Evolutionary conservation across 2,329 filamentous ascomycete species (phyloP).

Genomic region (Trichoderma atrobrunneum): DNA sequence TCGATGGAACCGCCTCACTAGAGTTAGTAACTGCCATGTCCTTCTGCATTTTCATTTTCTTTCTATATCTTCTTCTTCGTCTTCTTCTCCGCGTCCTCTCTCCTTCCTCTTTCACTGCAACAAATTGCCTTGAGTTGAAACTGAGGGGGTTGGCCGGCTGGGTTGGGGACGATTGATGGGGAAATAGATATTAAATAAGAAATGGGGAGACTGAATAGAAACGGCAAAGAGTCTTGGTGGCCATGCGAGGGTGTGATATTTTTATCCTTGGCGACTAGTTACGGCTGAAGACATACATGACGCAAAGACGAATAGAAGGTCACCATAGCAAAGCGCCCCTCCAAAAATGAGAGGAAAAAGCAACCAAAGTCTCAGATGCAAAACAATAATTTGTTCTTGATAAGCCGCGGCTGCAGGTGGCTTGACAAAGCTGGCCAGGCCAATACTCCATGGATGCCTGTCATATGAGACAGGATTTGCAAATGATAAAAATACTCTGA

Average conservation of each 20-base stretch:
- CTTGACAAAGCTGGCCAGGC: neutral
- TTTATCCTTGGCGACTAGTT: neutral
- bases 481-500: neutral
- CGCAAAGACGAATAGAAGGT: neutral
- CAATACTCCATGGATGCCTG: neutral
- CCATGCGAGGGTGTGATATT: conserved; percentile 1
- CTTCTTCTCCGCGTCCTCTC: neutral
- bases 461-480: neutral
- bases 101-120: neutral
- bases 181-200: neutral
- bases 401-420: conserved; percentile 12
- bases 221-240: neutral
- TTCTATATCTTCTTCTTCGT: neutral
- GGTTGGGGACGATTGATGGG: neutral
- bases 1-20: neutral
- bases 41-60: neutral
- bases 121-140: neutral
- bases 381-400: conserved; percentile 1
- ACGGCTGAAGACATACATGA: conserved; percentile 1
- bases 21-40: neutral
- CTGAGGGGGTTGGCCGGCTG: neutral
- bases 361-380: conserved; percentile 2
- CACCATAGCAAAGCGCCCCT: neutral
- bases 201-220: neutral
- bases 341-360: neutral